Percentiles rank a stretch among this genome's conserved stretches.
Evolutionary conservation across 2,329 filamentous ascomycete genomes (phyloP).

Genomic region (Septoria linicola): DNA sequence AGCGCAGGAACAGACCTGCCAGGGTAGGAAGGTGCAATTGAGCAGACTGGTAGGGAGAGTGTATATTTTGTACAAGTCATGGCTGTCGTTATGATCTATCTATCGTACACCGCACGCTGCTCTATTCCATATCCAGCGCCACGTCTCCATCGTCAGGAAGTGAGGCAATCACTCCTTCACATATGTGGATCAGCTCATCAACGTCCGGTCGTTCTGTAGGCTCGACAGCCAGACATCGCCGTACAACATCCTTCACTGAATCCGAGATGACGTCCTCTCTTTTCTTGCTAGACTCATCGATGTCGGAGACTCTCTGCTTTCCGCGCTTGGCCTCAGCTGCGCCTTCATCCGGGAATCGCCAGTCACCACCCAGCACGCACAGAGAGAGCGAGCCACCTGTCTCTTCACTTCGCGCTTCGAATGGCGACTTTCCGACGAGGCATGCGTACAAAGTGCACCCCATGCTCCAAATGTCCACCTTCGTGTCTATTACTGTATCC

Average conservation of each 20-base stretch:
- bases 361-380: slow-evolving; percentile 90
- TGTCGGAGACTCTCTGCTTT: slow-evolving; percentile 50
- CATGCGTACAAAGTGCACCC: slow-evolving; percentile 98
- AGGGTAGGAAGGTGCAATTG: slow-evolving; percentile 5
- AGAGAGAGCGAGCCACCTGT: slow-evolving; percentile 91
- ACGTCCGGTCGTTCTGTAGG: slow-evolving; percentile 84
- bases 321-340: slow-evolving; percentile 56
- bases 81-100: not conserved
- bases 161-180: slow-evolving; percentile 68
- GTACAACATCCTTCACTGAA: slow-evolving; percentile 79
- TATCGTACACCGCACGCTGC: slow-evolving; percentile 11
- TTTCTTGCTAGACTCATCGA: slow-evolving; percentile 29
- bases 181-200: slow-evolving; percentile 74
- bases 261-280: slow-evolving; percentile 68
- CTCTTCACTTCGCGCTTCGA: slow-evolving; percentile 93
- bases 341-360: slow-evolving; percentile 91
- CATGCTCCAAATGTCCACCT: slow-evolving; percentile 96
- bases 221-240: slow-evolving; percentile 83
- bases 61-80: not conserved
- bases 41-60: not conserved
- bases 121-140: slow-evolving; percentile 33
- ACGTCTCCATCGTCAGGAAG: slow-evolving; percentile 58
- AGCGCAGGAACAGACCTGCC: slow-evolving; percentile 6
- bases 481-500: slow-evolving; percentile 85
- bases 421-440: slow-evolving; percentile 92